Evolutionary conservation across 129 eudicot species (phyloP).

Genomic region (Ambrosia artemisiifolia): DNA sequence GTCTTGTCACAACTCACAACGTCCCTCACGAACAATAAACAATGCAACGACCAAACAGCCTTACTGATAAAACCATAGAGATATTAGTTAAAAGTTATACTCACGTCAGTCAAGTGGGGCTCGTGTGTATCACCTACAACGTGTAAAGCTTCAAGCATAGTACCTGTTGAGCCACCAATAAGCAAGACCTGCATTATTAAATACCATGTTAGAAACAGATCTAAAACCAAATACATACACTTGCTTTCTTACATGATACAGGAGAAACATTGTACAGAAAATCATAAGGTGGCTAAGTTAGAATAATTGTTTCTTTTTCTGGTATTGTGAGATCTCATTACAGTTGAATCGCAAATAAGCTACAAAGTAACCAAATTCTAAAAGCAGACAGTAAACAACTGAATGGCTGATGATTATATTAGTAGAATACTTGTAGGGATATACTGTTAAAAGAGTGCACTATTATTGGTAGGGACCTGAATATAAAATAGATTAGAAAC

Average conservation of each 20-base stretch:
- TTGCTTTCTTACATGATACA: slow-evolving; percentile 1
- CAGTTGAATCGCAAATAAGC: not conserved
- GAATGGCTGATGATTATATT: slow-evolving; percentile 8
- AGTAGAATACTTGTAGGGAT: slow-evolving; percentile 4
- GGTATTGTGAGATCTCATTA: slow-evolving; percentile 10
- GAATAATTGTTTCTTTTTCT: not conserved
- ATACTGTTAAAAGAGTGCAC: slow-evolving; percentile 6
- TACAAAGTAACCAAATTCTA: slow-evolving; percentile 1
- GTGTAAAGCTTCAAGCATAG: slow-evolving; percentile 92
- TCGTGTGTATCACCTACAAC: slow-evolving; percentile 85
- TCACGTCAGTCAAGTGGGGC: slow-evolving; percentile 67
- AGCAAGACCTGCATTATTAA: slow-evolving; percentile 67
- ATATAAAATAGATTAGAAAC: not conserved
- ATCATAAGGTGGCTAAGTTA: slow-evolving; percentile 11
- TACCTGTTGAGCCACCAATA: slow-evolving; percentile 99
- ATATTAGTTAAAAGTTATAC: slow-evolving; percentile 25
- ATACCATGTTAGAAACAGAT: slow-evolving; percentile 12
- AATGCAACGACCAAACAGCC: slow-evolving; percentile 4
- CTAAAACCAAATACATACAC: not conserved
- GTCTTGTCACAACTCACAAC: not conserved
- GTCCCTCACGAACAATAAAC: not conserved
- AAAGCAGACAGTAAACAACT: not conserved
- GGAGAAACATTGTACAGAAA: slow-evolving; percentile 10
- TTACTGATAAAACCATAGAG: not conserved
- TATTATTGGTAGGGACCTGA: slow-evolving; percentile 1